phyloP scores from a whole-genome alignment of 225 moss, liverwort and hornwort species.

The Asterella californica region DNA sequence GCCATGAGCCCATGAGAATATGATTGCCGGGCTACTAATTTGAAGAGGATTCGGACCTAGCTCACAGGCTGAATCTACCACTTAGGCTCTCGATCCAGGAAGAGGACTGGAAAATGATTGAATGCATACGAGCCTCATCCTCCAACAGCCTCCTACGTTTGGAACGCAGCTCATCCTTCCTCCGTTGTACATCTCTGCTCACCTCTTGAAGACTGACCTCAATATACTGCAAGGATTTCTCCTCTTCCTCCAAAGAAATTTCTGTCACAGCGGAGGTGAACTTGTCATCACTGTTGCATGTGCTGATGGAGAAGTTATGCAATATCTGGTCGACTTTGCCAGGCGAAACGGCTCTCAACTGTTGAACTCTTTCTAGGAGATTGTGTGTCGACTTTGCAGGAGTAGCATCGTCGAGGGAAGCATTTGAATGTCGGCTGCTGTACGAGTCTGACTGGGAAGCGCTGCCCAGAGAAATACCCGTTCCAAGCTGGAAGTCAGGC shows the following conservation, averaged over 20 bases:
- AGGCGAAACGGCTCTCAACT: slow-evolving; percentile 72
- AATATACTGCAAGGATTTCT: slow-evolving; percentile 83
- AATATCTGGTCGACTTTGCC: slow-evolving; percentile 70
- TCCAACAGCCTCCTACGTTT: slow-evolving; percentile 84
- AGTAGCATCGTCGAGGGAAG: slow-evolving; percentile 43
- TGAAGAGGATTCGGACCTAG: background rate
- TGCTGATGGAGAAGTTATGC: slow-evolving; percentile 63
- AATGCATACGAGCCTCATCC: slow-evolving; percentile 97
- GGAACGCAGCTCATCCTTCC: slow-evolving; percentile 86
- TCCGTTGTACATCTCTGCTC: slow-evolving; percentile 79
- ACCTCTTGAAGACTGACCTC: slow-evolving; percentile 91
- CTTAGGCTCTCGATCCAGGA: slow-evolving; percentile 97
- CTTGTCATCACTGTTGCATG: slow-evolving; percentile 59
- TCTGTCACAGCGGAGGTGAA: slow-evolving; percentile 56
- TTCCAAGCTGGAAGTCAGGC: slow-evolving; percentile 71
- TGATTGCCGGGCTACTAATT: background rate
- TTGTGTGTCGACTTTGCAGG: slow-evolving; percentile 43
- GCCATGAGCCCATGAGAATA: background rate
- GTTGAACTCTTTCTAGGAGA: slow-evolving; percentile 70
- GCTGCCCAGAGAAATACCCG: slow-evolving; percentile 28
- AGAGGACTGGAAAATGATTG: slow-evolving; percentile 83
- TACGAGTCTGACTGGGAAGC: slow-evolving; percentile 31
- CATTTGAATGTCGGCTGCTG: slow-evolving; percentile 17
- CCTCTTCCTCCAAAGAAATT: slow-evolving; percentile 82
- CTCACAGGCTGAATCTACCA: slow-evolving; percentile 79